Percentiles rank a stretch among this genome's conserved stretches.
Evolutionary conservation across 2,329 filamentous ascomycete genomes (phyloP).

Genomic region (Colletotrichum salicis): DNA sequence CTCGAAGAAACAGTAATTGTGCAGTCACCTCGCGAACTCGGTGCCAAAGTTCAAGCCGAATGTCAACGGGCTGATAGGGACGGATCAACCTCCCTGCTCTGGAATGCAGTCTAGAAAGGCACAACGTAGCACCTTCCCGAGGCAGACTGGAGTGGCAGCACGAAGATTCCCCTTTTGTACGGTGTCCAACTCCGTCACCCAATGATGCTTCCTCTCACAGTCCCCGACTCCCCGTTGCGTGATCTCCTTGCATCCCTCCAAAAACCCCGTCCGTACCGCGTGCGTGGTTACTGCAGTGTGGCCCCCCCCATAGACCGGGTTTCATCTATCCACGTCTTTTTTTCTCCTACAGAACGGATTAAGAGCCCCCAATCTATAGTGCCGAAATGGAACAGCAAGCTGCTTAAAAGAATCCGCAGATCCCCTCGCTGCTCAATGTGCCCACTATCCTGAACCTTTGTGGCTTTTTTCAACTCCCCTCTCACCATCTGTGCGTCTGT

Average conservation of each 20-base stretch:
- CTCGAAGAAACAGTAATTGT: not conserved
- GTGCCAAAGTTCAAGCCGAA: not conserved
- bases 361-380: not conserved
- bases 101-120: conserved; percentile 3
- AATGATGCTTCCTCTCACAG: not conserved
- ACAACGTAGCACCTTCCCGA: not conserved
- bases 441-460: not conserved
- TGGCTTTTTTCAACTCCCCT: not conserved
- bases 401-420: conserved; percentile 19
- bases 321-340: not conserved
- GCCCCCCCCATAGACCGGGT: not conserved
- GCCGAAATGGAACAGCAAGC: not conserved
- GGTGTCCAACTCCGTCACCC: not conserved
- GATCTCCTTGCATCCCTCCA: not conserved
- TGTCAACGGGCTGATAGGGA: not conserved
- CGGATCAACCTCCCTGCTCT: not conserved
- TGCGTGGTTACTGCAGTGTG: not conserved
- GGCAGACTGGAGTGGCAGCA: not conserved
- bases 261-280: not conserved
- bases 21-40: not conserved
- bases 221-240: not conserved
- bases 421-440: not conserved
- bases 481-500: not conserved
- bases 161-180: not conserved
- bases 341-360: too few relatives aligned